These are phyloP conservation scores for Protoeuglena noctilucae DNA, from an alignment of 139 green algal genomes.

Conservation along the genomic window DNA sequence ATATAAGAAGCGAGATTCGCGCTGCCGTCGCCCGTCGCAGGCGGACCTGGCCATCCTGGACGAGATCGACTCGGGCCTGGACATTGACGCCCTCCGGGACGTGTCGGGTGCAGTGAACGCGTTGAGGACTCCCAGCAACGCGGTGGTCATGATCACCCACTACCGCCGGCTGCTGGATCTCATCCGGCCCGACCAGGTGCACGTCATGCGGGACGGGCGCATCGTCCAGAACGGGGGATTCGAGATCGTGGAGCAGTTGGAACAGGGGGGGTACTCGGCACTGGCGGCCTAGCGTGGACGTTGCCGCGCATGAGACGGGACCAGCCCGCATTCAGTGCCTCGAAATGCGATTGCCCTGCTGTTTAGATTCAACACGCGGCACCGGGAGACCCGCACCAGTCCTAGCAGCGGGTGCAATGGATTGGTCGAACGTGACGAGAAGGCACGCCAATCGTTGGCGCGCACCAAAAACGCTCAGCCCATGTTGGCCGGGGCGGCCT, in stretches of 20 bases:
- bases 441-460: too few species aligned
- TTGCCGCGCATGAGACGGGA: too few species aligned
- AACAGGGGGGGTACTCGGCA: constrained; percentile 39
- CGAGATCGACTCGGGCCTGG: constrained; percentile 83
- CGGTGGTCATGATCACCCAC: constrained; percentile 94
- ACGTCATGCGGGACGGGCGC: constrained; percentile 55
- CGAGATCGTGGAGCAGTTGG: constrained; percentile 38
- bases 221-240: constrained; percentile 51
- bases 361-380: too few species aligned
- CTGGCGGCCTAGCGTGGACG: too few species aligned
- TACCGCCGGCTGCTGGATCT: constrained; percentile 71
- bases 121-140: constrained; percentile 36
- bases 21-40: constrained; percentile 14
- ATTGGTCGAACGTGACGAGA: too few species aligned
- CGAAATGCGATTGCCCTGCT: too few species aligned
- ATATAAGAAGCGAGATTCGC: not conserved
- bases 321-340: too few species aligned
- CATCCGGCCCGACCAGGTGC: constrained; percentile 53
- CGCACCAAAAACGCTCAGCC: too few species aligned
- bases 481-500: too few species aligned
- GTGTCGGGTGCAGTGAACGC: constrained; percentile 61
- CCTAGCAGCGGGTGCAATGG: too few species aligned
- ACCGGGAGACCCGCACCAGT: too few species aligned
- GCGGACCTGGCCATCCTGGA: constrained; percentile 66
- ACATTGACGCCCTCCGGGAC: constrained; percentile 85